Evolutionary conservation across 192 early-diverging fungal species (phyloP), one percentile per base, ranked within the genome.

Genomic region (Coemansia sp.): DNA sequence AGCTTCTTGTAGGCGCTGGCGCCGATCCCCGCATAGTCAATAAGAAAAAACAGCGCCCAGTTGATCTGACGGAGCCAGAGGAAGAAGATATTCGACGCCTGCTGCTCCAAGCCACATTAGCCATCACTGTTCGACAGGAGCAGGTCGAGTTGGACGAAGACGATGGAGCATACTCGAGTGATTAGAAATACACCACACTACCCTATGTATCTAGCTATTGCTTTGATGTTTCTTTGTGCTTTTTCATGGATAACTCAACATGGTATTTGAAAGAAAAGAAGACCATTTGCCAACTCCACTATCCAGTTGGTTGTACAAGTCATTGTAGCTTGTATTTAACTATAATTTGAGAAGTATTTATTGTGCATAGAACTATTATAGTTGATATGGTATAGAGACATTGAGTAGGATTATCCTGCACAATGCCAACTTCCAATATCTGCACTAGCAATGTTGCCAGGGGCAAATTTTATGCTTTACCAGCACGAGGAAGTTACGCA

Each of bases 1-100:
- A 85, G 65, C 68, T 86, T 54, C 73, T 91, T 19, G 21, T 88
- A n/a, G 68, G 70, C 2, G 79, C 78, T 37, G 87, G 85, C 18
- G 87, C 88, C 22, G 80, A 87, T 47, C 76, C 86, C 15, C 61
- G 67, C 49, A 64, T 76, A 19, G 71, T 69, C 41, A 84, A 84
- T 47, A 73, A 72, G 63, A 47, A 62, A 7, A 61, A 66, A 22
- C 67, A 84, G 71, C 66, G 73, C 8, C 69, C 78, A 2, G 43
- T 52, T 32, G 64, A 80, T 43, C 49, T 80, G 58, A 60, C 67
- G 1, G 68, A 76, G 19, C 63, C 63, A 3, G 70, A 75, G 7
- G 69, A 75, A 21, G 65, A 72, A 18, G 73, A 71, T 7, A 69
- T 80, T 42, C 78, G 69, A 19, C 65, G 60, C 12, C 43, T 75